A percentile compares a stretch with the other conserved stretches of the same genome.
These are phyloP conservation scores for Malassezia yamatoensis DNA, from an alignment of 1,284 basidiomycete genomes.

Conservation along the genomic window DNA sequence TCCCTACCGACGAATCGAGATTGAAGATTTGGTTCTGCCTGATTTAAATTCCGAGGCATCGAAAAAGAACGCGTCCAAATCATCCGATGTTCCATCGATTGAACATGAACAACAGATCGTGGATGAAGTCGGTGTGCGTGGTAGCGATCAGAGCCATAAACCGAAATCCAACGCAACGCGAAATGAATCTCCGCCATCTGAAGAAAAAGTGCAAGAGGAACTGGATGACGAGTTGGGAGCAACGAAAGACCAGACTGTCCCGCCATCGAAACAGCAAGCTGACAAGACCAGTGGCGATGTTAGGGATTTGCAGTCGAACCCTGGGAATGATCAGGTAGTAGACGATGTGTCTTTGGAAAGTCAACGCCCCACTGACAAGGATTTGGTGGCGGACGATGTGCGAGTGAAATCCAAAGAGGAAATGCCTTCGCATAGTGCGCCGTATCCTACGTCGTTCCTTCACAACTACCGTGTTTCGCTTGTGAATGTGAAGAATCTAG, in stretches of 20 bases:
- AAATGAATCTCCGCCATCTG: neutral
- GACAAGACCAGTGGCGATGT: neutral
- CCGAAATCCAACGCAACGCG: neutral
- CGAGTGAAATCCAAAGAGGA: conserved; percentile 10
- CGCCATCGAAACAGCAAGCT: neutral
- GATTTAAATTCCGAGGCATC: neutral
- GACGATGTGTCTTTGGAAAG: neutral
- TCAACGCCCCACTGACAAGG: neutral
- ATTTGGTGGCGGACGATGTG: neutral
- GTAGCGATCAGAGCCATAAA: neutral
- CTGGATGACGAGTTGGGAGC: neutral
- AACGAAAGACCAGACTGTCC: neutral
- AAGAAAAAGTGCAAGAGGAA: neutral
- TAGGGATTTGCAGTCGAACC: neutral
- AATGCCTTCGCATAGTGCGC: conserved; percentile 46
- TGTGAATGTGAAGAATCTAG: conserved; percentile 75
- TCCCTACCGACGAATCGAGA: conserved; percentile 81
- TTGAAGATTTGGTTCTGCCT: conserved; percentile 62
- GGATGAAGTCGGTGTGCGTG: neutral
- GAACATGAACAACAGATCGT: conserved; percentile 1
- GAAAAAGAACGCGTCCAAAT: neutral
- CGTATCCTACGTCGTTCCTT: conserved; percentile 77
- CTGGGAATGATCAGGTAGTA: neutral
- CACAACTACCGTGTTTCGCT: conserved; percentile 81
- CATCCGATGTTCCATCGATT: neutral